phyloP scores from a whole-genome alignment of 306 rosid genomes.

The Prunus kanzakura region DNA sequence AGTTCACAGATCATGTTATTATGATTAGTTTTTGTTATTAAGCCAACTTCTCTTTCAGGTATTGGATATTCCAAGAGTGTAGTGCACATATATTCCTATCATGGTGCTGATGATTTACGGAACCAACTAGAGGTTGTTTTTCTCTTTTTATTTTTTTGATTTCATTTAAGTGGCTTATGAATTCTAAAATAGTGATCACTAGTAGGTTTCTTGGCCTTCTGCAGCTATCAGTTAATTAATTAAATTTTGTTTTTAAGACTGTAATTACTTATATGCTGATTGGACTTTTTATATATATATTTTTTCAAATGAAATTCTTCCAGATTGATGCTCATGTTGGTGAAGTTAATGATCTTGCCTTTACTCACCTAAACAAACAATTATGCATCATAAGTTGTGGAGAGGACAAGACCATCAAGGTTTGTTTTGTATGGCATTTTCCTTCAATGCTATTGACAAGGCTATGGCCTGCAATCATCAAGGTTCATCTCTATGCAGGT shows the following conservation, averaged over 20 bases:
- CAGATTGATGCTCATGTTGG: conserved; percentile 25
- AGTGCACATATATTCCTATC: conserved; percentile 25
- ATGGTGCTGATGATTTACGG: not conserved
- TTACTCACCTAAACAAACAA: conserved; percentile 1
- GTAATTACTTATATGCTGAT: not conserved
- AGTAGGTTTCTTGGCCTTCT: not conserved
- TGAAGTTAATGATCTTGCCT: conserved; percentile 20
- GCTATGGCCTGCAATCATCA: not conserved
- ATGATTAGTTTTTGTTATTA: not conserved
- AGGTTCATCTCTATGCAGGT: conserved; percentile 16
- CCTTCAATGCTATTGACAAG: not conserved
- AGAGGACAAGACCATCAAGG: conserved; percentile 24
- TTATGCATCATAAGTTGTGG: conserved; percentile 25
- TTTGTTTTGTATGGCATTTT: not conserved
- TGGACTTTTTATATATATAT: not conserved
- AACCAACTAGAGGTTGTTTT: conserved; percentile 9
- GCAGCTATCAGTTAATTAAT: not conserved
- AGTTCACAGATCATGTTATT: not conserved
- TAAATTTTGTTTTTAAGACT: not conserved
- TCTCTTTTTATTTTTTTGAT: not conserved
- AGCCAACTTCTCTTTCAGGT: not conserved
- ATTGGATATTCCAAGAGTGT: conserved; percentile 23
- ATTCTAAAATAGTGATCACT: not conserved
- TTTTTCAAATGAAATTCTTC: not conserved
- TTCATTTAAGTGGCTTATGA: not conserved